These are phyloP conservation scores for Citrus australasica DNA, from an alignment of 345 rosid species.

Conservation along the genomic window DNA sequence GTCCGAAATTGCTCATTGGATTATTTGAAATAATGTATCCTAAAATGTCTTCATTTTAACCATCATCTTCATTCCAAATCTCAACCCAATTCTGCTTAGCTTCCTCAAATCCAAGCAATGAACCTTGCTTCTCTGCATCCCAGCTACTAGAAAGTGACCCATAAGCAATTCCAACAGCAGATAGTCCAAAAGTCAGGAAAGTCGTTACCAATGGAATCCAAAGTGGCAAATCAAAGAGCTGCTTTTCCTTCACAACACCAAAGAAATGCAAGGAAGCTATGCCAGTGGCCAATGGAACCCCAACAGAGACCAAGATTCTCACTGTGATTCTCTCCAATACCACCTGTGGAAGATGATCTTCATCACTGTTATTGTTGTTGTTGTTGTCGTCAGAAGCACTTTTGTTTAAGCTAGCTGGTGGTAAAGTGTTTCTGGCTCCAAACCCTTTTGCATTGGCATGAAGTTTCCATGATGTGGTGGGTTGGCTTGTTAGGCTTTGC, in stretches of 20 bases:
- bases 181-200: slow-evolving; percentile 56
- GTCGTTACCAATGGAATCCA: slow-evolving; percentile 58
- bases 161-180: slow-evolving; percentile 70
- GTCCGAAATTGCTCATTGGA: no score
- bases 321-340: slow-evolving; percentile 44
- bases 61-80: slow-evolving; percentile 68
- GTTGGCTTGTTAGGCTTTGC: background rate
- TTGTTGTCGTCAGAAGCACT: slow-evolving; percentile 1
- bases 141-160: slow-evolving; percentile 74
- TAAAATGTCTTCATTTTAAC: background rate
- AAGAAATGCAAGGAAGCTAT: slow-evolving; percentile 33
- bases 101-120: slow-evolving; percentile 66
- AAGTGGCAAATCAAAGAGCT: slow-evolving; percentile 52
- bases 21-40: no score
- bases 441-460: slow-evolving; percentile 54
- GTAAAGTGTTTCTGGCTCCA: background rate
- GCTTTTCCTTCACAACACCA: slow-evolving; percentile 40
- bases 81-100: slow-evolving; percentile 69
- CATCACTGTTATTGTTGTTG: slow-evolving; percentile 25
- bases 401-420: slow-evolving; percentile 8
- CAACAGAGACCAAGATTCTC: slow-evolving; percentile 47
- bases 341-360: slow-evolving; percentile 43
- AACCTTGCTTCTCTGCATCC: slow-evolving; percentile 58
- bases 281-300: slow-evolving; percentile 43
- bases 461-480: slow-evolving; percentile 22